Percentiles rank a stretch among this genome's conserved stretches.
These are phyloP conservation scores for Cucurbitaria berberidis DNA, from an alignment of 2,329 filamentous ascomycete species.

Conservation along the genomic window DNA sequence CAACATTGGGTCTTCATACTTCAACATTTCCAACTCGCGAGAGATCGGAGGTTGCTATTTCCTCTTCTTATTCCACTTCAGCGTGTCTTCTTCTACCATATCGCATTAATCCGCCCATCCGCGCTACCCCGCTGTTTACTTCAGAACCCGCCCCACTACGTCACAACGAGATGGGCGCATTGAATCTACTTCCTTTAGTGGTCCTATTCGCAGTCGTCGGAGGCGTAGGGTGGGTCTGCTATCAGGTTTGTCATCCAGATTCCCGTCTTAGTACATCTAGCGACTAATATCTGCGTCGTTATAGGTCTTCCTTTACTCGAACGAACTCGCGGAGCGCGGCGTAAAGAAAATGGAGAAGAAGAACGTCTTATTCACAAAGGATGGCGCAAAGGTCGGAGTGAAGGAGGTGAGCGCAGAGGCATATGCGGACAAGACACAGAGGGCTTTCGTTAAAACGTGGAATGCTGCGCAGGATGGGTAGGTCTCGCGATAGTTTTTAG, in stretches of 20 bases:
- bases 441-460: conserved; percentile 59
- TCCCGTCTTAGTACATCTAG: neutral
- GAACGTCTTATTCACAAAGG: conserved; percentile 77
- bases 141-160: conserved; percentile 9
- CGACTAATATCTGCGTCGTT: conserved; percentile 4
- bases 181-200: conserved; percentile 69
- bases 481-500: neutral
- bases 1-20: conserved; percentile 8
- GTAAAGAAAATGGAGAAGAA: conserved; percentile 75
- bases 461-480: conserved; percentile 45
- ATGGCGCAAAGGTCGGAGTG: conserved; percentile 74
- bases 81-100: neutral
- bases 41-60: neutral
- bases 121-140: conserved; percentile 5
- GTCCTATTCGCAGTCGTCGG: conserved; percentile 66
- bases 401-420: conserved; percentile 71
- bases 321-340: conserved; percentile 69
- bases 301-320: conserved; percentile 69
- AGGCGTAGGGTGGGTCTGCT: conserved; percentile 68
- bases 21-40: conserved; percentile 3
- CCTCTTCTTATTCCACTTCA: neutral
- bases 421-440: conserved; percentile 77
- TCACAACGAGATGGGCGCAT: conserved; percentile 43
- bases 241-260: conserved; percentile 57
- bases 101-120: neutral